Evolutionary conservation across 129 eudicot genomes (phyloP).

Genomic region (Flaveria bidentis): DNA sequence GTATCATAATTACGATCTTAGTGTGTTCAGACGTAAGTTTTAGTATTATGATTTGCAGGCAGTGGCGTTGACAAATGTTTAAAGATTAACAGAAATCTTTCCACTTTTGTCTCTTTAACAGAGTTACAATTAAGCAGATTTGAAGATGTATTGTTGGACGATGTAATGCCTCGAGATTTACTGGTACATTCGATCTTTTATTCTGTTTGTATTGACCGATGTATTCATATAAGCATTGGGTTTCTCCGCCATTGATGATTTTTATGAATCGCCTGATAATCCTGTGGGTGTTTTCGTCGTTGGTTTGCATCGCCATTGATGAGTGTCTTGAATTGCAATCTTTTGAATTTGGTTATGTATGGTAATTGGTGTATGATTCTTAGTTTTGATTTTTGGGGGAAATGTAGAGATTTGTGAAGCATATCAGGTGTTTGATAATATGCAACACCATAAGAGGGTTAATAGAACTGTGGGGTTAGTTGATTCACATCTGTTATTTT

Average conservation of each 20-base stretch:
- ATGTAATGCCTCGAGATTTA: slow-evolving; percentile 28
- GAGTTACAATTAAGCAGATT: slow-evolving; percentile 35
- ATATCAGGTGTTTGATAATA: slow-evolving; percentile 37
- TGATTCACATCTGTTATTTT: slow-evolving; percentile 9
- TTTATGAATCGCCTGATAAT: neutral
- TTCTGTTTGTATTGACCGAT: slow-evolving; percentile 25
- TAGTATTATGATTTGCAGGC: slow-evolving; percentile 3
- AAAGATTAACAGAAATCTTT: slow-evolving; percentile 26
- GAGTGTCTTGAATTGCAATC: slow-evolving; percentile 3
- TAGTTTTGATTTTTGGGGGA: neutral
- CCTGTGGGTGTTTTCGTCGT: slow-evolving; percentile 10
- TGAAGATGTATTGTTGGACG: slow-evolving; percentile 29
- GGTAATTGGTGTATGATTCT: slow-evolving; percentile 19
- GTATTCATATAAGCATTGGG: slow-evolving; percentile 18
- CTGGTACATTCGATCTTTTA: slow-evolving; percentile 27
- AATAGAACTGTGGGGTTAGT: neutral
- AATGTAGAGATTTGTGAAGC: slow-evolving; percentile 25
- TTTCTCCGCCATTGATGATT: slow-evolving; percentile 22
- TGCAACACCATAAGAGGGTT: slow-evolving; percentile 4
- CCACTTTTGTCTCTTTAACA: slow-evolving; percentile 19
- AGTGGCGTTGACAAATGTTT: slow-evolving; percentile 18
- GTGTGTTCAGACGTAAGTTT: neutral
- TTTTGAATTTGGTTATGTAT: neutral
- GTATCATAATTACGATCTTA: too few relatives aligned
- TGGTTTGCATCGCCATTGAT: slow-evolving; percentile 7